phyloP scores from a whole-genome alignment of 2,329 filamentous ascomycete species.

The Fusarium armeniacum region DNA sequence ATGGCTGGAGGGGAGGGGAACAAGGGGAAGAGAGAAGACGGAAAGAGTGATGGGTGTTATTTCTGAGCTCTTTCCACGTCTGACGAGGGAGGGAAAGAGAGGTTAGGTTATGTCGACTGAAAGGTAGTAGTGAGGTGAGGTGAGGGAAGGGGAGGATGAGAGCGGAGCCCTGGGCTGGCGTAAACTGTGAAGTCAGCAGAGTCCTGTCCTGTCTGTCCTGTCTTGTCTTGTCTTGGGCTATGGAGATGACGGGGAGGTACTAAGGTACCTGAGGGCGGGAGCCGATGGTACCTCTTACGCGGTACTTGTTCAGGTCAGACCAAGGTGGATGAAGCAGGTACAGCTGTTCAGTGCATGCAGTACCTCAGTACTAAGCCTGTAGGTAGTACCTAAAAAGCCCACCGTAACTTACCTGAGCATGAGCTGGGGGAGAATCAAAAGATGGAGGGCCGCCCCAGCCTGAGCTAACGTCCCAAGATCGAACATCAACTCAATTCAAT shows the following conservation, averaged over 20 bases:
- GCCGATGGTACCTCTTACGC: conserved; percentile 10
- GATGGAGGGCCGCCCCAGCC: conserved; percentile 30
- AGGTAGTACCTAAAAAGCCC: not conserved
- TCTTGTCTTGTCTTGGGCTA: conserved; percentile 1
- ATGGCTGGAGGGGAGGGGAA: conserved; percentile 33
- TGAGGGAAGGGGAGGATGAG: conserved; percentile 29
- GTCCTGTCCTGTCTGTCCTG: conserved; percentile 1
- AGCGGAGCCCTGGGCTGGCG: conserved; percentile 27
- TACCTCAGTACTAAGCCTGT: conserved; percentile 11
- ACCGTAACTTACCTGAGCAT: conserved; percentile 29
- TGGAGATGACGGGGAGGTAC: not conserved
- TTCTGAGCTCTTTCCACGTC: conserved; percentile 51
- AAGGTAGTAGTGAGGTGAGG: conserved; percentile 31
- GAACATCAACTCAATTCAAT: conserved; percentile 25
- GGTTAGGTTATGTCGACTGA: conserved; percentile 35
- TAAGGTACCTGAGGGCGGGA: conserved; percentile 10
- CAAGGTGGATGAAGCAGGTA: conserved; percentile 32
- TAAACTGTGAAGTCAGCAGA: conserved; percentile 41
- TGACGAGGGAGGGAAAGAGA: conserved; percentile 47
- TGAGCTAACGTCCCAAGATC: conserved; percentile 23
- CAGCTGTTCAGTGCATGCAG: conserved; percentile 25
- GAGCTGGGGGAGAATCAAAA: conserved; percentile 31
- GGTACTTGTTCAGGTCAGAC: conserved; percentile 23
- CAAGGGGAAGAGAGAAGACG: conserved; percentile 34
- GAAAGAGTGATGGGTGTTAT: conserved; percentile 49